Evolutionary conservation across 352 stramenopile species (phyloP).

Genomic region (Phytophthora sp.): DNA sequence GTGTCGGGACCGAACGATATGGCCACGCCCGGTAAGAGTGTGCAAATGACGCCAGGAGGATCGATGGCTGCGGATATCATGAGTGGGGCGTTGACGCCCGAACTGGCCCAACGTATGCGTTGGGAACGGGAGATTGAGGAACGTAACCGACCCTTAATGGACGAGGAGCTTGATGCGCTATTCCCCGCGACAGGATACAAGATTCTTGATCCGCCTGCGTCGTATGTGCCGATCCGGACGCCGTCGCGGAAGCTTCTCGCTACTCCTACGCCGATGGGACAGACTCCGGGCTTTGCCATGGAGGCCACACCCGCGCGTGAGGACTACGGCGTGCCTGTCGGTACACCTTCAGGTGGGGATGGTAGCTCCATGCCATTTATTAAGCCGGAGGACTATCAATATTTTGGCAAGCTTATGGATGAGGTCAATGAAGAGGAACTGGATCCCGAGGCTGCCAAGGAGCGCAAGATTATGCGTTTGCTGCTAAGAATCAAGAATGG

Average conservation of each 20-base stretch:
- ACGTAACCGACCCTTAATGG: slow-evolving; percentile 94
- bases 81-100: slow-evolving; percentile 81
- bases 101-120: slow-evolving; percentile 93
- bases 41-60: slow-evolving; percentile 76
- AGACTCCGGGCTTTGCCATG: slow-evolving; percentile 92
- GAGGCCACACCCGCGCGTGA: slow-evolving; percentile 77
- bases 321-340: slow-evolving; percentile 79
- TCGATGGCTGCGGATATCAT: slow-evolving; percentile 63
- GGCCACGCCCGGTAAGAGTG: slow-evolving; percentile 55
- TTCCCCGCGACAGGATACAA: slow-evolving; percentile 96
- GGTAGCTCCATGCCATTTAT: slow-evolving; percentile 95
- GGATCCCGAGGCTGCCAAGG: slow-evolving; percentile 93
- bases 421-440: slow-evolving; percentile 87
- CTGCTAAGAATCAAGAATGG: slow-evolving; percentile 99
- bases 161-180: slow-evolving; percentile 98
- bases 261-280: slow-evolving; percentile 95
- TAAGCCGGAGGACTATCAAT: slow-evolving; percentile 99
- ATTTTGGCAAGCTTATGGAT: slow-evolving; percentile 97
- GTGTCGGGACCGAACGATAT: slow-evolving; percentile 55
- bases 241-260: slow-evolving; percentile 94
- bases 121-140: slow-evolving; percentile 98
- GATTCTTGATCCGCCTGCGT: slow-evolving; percentile 94
- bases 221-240: slow-evolving; percentile 96
- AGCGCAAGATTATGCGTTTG: slow-evolving; percentile 98
- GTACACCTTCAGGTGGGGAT: slow-evolving; percentile 68